These are phyloP conservation scores for Eucalyptus cloeziana DNA, from an alignment of 345 rosid genomes.

Conservation along the genomic window DNA sequence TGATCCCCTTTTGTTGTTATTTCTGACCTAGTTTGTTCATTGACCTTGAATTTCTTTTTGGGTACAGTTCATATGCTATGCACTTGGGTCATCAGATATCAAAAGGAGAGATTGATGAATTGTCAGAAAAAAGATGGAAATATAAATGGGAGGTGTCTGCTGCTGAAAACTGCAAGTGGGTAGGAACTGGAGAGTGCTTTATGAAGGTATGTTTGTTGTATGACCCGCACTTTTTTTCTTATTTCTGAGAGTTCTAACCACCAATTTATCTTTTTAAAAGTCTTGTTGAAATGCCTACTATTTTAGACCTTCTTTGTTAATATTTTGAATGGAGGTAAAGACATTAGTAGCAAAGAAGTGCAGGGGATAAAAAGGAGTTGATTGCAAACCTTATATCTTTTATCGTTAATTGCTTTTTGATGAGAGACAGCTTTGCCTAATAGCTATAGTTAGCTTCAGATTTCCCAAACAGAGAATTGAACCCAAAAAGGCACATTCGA, in stretches of 20 bases:
- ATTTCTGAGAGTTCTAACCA: background rate
- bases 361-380: background rate
- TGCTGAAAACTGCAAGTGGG: slow-evolving; percentile 58
- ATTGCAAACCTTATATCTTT: background rate
- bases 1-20: background rate
- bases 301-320: background rate
- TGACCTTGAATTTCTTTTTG: background rate
- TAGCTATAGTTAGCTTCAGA: background rate
- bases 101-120: slow-evolving; percentile 34
- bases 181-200: slow-evolving; percentile 54
- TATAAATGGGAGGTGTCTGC: slow-evolving; percentile 72
- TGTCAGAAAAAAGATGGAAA: slow-evolving; percentile 47
- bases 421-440: background rate
- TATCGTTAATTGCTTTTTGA: background rate
- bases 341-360: background rate
- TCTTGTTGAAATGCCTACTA: background rate
- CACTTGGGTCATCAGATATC: slow-evolving; percentile 54
- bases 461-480: background rate
- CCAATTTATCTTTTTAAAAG: background rate
- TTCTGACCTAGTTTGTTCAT: background rate
- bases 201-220: slow-evolving; percentile 31
- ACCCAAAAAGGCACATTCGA: background rate
- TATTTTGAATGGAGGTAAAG: background rate
- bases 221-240: background rate
- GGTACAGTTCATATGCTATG: slow-evolving; percentile 46